phyloP scores from a whole-genome alignment of 345 rosid species.

The Iberis pinnata region DNA sequence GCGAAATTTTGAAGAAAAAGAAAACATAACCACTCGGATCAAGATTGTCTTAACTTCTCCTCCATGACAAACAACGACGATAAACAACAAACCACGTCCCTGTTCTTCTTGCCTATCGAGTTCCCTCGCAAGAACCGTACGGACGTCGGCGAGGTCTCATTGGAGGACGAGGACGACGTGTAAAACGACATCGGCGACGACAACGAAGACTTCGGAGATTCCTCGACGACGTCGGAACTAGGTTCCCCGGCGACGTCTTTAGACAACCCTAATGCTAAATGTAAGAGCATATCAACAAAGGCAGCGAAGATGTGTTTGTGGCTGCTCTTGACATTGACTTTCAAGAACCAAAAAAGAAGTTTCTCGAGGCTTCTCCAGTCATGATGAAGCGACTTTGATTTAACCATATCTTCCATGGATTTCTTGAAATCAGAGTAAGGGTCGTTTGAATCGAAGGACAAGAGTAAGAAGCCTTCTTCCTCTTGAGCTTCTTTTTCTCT shows the following conservation, averaged over 20 bases:
- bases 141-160: conserved; percentile 14
- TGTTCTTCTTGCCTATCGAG: no score
- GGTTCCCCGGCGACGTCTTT: conserved; percentile 15
- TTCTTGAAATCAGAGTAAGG: conserved; percentile 70
- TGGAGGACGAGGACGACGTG: conserved; percentile 21
- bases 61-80: background rate
- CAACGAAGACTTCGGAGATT: conserved; percentile 15
- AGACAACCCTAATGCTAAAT: conserved; percentile 4
- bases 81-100: no score
- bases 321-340: conserved; percentile 58
- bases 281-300: conserved; percentile 57
- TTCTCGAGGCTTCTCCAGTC: conserved; percentile 66
- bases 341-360: conserved; percentile 71
- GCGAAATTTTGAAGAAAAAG: no score
- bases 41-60: background rate
- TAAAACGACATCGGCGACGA: no score
- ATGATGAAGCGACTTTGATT: conserved; percentile 44
- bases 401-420: conserved; percentile 96
- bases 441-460: conserved; percentile 69
- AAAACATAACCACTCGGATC: background rate
- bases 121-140: background rate
- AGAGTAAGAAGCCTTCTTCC: conserved; percentile 50
- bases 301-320: conserved; percentile 71
- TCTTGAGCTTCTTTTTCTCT: conserved; percentile 7
- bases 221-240: conserved; percentile 6